Evolutionary conservation across 139 green algal genomes (phyloP), one percentile per base, ranked within the genome.

Genomic region (Coelastrella sp.): DNA sequence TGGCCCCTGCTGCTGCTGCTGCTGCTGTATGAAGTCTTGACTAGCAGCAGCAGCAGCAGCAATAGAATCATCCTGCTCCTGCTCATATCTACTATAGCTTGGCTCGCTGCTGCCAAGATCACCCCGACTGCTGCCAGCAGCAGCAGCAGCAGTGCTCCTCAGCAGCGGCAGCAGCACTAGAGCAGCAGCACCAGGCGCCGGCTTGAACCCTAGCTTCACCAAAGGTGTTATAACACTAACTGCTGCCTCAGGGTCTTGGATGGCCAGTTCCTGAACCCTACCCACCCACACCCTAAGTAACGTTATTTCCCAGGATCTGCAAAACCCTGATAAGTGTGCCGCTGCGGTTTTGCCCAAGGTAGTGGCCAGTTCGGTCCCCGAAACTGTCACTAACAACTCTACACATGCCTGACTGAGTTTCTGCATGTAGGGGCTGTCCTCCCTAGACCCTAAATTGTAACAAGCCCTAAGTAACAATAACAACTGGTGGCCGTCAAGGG

Each of bases 141-240:
- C 80, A 60, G 61, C 82, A 78, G 65, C 82, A 78, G 82, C 82
- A 65, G 82, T 66, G 7, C 58, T 71, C 7, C 11, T 59, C 20
- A 87, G 17, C 22, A 68, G 54, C 10, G 82, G 82, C 65, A 68
- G 82, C 82, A 87, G 82, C 82, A 87, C 82, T 0, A 79, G 82
- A 17, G 65, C 82, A 79, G 82, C 82, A 77, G 82, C 82, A 64
- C 16, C 82, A 65, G 82, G 82, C 19, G 82, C 82, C 13, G 82
- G 82, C 82, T 5, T 65, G 56, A 87, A 87, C 65, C 82, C 82
- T 65, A 87, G 82, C 64, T 87, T 61, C 13, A 78, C 82, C 19
- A 87, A 65, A 68, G 82, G 65, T 22, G 78, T 65, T 65, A 87
- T 73, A 54, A 68, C 73, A n/a, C 22, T 65, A 8, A 87, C 82